phyloP scores from a whole-genome alignment of 2,329 filamentous ascomycete species.

The Aspergillus ochraceus region DNA sequence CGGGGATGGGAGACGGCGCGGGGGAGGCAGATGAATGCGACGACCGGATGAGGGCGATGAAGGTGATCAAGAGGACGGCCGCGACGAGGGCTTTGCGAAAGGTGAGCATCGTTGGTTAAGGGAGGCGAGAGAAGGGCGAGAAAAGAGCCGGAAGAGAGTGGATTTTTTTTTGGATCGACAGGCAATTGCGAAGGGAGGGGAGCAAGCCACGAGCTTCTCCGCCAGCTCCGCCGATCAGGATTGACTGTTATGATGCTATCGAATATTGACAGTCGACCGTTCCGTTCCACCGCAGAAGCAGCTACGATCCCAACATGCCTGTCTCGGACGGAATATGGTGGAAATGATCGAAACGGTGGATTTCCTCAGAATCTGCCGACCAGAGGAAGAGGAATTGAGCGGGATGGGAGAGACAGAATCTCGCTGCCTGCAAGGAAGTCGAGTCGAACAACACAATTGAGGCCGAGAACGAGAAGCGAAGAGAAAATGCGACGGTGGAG shows the following conservation, averaged over 20 bases:
- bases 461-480: neutral
- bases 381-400: neutral
- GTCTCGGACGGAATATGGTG: neutral
- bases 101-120: constrained; percentile 64
- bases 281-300: constrained; percentile 10
- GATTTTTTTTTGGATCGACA: constrained; percentile 8
- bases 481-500: neutral
- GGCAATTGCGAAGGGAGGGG: constrained; percentile 2
- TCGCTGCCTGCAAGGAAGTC: too few relatives aligned
- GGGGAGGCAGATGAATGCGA: constrained; percentile 57
- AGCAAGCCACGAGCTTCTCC: constrained; percentile 7
- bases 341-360: neutral
- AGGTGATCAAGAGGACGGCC: constrained; percentile 66
- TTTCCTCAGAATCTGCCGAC: neutral
- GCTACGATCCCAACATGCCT: constrained; percentile 13
- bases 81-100: constrained; percentile 73
- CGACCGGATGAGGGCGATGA: constrained; percentile 69
- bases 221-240: constrained; percentile 13
- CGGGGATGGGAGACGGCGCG: constrained; percentile 24
- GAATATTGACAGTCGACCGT: neutral
- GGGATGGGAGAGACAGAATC: neutral
- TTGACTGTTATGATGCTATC: neutral
- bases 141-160: neutral
- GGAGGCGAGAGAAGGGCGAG: constrained; percentile 1
- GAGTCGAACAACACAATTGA: too few relatives aligned